Percentiles rank a stretch among this genome's conserved stretches.
These are phyloP conservation scores for Ceratobasidium sp. DNA, from an alignment of 1,284 basidiomycete species.

Conservation along the genomic window DNA sequence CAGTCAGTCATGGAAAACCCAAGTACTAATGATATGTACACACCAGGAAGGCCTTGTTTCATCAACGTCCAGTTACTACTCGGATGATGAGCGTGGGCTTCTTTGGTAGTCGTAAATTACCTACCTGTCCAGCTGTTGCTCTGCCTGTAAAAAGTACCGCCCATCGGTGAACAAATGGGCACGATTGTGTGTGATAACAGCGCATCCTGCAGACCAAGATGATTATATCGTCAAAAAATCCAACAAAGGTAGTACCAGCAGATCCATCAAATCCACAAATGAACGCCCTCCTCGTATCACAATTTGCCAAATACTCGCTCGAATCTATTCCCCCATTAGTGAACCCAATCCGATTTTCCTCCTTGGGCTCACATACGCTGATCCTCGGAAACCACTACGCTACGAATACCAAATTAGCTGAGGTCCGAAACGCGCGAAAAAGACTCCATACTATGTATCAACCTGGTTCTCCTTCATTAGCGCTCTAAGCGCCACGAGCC, in stretches of 20 bases:
- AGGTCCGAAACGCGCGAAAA: background rate
- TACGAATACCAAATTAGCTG: conserved; percentile 45
- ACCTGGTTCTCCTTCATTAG: conserved; percentile 75
- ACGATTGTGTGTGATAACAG: conserved; percentile 77
- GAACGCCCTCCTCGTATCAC: conserved; percentile 86
- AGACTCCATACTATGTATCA: conserved; percentile 65
- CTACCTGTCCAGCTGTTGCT: conserved; percentile 86
- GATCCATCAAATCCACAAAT: conserved; percentile 95
- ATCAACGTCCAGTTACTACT: conserved; percentile 90
- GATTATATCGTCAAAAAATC: conserved; percentile 46
- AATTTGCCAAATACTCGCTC: conserved; percentile 89
- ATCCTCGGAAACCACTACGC: conserved; percentile 87
- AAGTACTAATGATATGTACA: background rate
- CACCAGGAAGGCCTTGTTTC: conserved; percentile 87
- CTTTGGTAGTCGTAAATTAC: conserved; percentile 51
- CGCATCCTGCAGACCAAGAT: conserved; percentile 68
- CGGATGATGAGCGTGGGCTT: conserved; percentile 9
- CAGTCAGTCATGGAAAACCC: conserved; percentile 45
- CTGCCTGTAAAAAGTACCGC: conserved; percentile 93
- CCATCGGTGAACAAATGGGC: conserved; percentile 93
- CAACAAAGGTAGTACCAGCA: conserved; percentile 68
- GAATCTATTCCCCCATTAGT: conserved; percentile 68
- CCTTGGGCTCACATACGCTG: conserved; percentile 72
- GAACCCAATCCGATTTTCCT: background rate
- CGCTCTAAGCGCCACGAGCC: conserved; percentile 70